These are phyloP conservation scores for Tulasnella sp. DNA, from an alignment of 768 basidiomycete species.

Conservation along the genomic window DNA sequence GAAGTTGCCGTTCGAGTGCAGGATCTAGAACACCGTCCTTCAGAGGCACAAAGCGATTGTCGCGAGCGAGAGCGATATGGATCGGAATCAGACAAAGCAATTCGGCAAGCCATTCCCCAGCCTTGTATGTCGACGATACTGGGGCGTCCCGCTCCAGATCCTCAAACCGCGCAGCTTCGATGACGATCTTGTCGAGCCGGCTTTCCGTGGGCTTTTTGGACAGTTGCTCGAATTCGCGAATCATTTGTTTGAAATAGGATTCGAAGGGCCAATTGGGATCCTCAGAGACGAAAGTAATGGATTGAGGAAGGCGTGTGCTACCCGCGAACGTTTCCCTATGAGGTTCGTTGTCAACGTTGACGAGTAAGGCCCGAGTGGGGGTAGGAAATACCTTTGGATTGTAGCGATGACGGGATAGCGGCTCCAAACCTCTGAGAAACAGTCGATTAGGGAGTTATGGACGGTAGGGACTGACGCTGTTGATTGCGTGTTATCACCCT, in stretches of 20 bases:
- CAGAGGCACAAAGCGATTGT: conserved; percentile 49
- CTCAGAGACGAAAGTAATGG: conserved; percentile 2
- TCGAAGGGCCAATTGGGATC: neutral
- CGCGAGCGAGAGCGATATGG: conserved; percentile 45
- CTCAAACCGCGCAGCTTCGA: conserved; percentile 20
- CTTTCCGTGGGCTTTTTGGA: conserved; percentile 42
- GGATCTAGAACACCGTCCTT: conserved; percentile 45
- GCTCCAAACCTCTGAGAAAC: conserved; percentile 15
- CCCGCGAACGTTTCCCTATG: conserved; percentile 3
- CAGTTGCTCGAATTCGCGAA: conserved; percentile 36
- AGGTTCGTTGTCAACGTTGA: neutral
- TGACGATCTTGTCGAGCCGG: neutral
- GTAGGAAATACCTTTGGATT: neutral
- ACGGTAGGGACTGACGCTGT: neutral
- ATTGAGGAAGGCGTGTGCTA: neutral
- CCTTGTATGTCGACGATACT: conserved; percentile 27
- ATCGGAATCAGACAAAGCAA: conserved; percentile 52
- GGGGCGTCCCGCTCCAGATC: conserved; percentile 1
- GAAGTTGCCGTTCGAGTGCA: conserved; percentile 38
- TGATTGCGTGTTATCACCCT: conserved; percentile 18
- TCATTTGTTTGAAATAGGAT: conserved; percentile 36
- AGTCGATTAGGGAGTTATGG: conserved; percentile 13
- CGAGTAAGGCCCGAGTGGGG: neutral
- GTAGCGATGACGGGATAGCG: conserved; percentile 14
- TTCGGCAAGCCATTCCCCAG: conserved; percentile 52